Conservation (phyloP, 2,329 filamentous ascomycete species). For the Verticillium zaregamsianum region DNA sequence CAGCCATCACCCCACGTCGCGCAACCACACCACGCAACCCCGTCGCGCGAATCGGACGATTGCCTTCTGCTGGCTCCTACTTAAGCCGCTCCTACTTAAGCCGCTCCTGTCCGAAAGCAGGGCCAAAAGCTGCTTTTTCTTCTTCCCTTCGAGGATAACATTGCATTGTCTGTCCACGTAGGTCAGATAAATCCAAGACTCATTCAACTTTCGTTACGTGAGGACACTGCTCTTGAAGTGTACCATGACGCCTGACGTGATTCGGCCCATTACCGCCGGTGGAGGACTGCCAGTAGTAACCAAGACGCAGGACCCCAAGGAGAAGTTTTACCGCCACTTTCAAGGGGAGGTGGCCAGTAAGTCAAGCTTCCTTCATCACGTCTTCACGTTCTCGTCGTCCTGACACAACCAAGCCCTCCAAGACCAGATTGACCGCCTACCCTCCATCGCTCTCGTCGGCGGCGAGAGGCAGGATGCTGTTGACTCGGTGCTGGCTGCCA, state of each 20-base stretch:
- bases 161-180: neutral
- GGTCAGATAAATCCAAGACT: neutral
- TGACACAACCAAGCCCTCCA: slow-evolving; percentile 58
- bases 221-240: neutral
- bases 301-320: slow-evolving; percentile 54
- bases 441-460: slow-evolving; percentile 51
- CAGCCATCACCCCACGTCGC: neutral
- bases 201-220: neutral
- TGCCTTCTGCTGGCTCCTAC: neutral
- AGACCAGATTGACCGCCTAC: slow-evolving; percentile 15
- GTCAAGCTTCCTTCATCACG: slow-evolving; percentile 13
- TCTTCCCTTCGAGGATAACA: neutral
- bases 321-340: slow-evolving; percentile 82
- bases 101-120: neutral
- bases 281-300: slow-evolving; percentile 13
- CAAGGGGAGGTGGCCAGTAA: slow-evolving; percentile 69
- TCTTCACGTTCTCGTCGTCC: slow-evolving; percentile 3
- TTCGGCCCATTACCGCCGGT: slow-evolving; percentile 8
- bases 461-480: slow-evolving; percentile 77
- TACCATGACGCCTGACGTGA: slow-evolving; percentile 14
- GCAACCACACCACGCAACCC: neutral
- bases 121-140: neutral
- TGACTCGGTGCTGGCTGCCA: slow-evolving; percentile 74
- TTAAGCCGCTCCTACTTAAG: neutral
- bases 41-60: neutral